A percentile compares a stretch with the other conserved stretches of the same genome.
Conservation (phyloP, 441 rosid genomes). For the Pelargonium fulgidum region DNA sequence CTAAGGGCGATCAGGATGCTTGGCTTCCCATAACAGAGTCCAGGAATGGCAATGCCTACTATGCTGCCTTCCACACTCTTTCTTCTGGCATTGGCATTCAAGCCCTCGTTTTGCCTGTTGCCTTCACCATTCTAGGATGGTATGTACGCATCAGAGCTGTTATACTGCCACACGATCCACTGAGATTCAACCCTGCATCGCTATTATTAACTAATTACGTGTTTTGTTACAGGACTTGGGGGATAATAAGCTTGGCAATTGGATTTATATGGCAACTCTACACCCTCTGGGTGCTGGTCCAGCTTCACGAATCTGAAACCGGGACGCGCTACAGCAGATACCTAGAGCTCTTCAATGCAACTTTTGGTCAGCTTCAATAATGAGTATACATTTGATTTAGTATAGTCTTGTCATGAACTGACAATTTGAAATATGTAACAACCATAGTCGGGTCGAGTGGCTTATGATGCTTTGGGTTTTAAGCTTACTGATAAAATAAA, state of each 20-base stretch:
- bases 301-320: constrained; percentile 40
- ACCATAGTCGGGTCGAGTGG: too few relatives aligned
- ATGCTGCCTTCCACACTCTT: constrained; percentile 48
- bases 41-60: constrained; percentile 44
- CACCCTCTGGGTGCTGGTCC: constrained; percentile 46
- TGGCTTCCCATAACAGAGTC: constrained; percentile 73
- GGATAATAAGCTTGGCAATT: constrained; percentile 16
- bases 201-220: too few relatives aligned
- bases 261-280: constrained; percentile 39
- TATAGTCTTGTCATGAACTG: too few relatives aligned
- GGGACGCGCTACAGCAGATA: constrained; percentile 53
- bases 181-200: too few relatives aligned
- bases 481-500: too few relatives aligned
- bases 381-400: too few relatives aligned
- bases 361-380: too few relatives aligned
- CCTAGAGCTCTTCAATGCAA: constrained; percentile 27
- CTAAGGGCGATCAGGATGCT: constrained; percentile 26
- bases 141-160: constrained; percentile 11
- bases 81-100: constrained; percentile 49
- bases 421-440: too few relatives aligned
- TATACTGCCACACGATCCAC: too few relatives aligned
- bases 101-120: constrained; percentile 53
- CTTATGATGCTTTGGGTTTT: too few relatives aligned
- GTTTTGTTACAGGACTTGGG: constrained; percentile 41
- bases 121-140: constrained; percentile 50